Base-by-base conservation (phyloP, 2,329 filamentous ascomycete genomes). In the Passalora sequoiae region DNA sequence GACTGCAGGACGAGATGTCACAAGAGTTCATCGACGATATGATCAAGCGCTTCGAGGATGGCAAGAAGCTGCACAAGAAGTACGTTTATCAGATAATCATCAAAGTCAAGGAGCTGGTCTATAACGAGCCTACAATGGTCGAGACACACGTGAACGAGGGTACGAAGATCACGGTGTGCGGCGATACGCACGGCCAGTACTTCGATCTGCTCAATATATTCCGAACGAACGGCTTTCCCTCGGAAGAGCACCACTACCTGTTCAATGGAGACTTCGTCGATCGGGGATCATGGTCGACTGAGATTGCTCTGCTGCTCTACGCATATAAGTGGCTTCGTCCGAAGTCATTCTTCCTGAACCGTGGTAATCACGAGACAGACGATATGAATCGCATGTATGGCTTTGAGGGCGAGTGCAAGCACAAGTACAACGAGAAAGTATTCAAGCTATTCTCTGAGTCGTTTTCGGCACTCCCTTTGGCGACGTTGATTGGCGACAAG, bases 231-330 rank as follows among this genome's bases (percentile, higher is more conserved):
- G 92, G 92, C 30, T 78, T 76, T 51, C 92, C 92, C 0, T 79
- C 77, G 12, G 87, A 91, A 50, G 87, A 85, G 63, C 89, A 97
- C 65, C 86, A 83, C 66, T 98, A 97, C 64, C 77, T 98, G 9
- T 98, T 98, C 76, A 98, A 98, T 66, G 92, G 92, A 53, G 92
- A 98, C 69, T 98, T 98, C 62, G 92, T 98, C 41, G 92, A 98
- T 65, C 81, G 92, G 64, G 92, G 92, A 20, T 96, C 89, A 27
- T 98, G 92, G 92, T 97, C 91, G 5, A 89, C 83, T n/a, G 92
- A 98, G 66, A 94, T 98, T 56, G 91, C 89, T 8, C 75, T 98
- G 35, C 74, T 96, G 8, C 75, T 98, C 15, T 98, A 96, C 66
- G 86, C 91, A 32, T 94, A 95, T 76, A 98, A 98, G 73, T 95